Percentiles rank a stretch among this genome's conserved stretches.
Evolutionary conservation across 2,329 filamentous ascomycete genomes (phyloP).

Genomic region (Cryphonectria japonica): DNA sequence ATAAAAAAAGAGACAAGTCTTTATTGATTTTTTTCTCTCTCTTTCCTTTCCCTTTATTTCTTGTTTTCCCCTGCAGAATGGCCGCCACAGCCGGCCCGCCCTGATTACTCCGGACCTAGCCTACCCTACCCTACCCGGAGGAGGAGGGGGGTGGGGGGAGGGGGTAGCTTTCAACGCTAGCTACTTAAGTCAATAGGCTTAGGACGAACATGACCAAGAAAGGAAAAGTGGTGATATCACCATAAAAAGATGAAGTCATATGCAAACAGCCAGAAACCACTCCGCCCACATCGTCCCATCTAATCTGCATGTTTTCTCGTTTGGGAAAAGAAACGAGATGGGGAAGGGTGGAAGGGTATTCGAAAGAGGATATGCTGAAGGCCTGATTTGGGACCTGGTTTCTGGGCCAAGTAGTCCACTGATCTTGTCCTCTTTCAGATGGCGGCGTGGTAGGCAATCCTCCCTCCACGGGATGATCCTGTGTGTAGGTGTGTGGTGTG

Average conservation of each 20-base stretch:
- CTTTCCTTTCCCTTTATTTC: no score
- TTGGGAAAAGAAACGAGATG: background rate
- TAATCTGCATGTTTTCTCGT: background rate
- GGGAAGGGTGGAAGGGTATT: no score
- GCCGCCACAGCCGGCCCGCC: slow-evolving; percentile 10
- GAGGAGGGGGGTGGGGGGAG: background rate
- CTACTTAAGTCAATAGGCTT: background rate
- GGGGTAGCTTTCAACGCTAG: background rate
- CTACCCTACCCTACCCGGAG: background rate
- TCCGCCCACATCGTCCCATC: background rate
- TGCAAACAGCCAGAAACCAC: background rate
- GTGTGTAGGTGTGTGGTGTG: background rate
- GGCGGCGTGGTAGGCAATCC: background rate
- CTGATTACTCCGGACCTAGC: background rate
- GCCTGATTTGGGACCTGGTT: background rate
- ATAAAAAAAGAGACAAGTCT: background rate
- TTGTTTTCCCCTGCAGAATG: background rate
- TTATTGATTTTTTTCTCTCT: background rate
- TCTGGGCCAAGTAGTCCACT: background rate
- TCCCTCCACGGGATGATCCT: background rate
- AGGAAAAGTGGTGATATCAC: slow-evolving; percentile 6
- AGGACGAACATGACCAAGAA: background rate
- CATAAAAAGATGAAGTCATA: slow-evolving; percentile 7
- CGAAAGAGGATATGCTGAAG: background rate
- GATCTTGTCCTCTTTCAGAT: background rate